phyloP scores from a whole-genome alignment of 768 basidiomycete genomes.

The Calocera cornea region DNA sequence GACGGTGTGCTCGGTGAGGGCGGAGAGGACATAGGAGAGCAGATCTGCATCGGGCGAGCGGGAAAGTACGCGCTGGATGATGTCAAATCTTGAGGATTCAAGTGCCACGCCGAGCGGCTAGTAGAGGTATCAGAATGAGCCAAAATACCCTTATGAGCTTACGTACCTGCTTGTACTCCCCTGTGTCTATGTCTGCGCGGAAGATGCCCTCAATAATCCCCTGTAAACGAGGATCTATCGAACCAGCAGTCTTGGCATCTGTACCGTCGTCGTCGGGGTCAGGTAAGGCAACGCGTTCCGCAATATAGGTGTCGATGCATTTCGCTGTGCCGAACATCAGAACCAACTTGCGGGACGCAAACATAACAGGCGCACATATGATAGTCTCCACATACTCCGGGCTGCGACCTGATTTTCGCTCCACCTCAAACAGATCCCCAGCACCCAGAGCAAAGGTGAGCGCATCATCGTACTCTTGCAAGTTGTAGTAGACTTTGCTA shows the following conservation, averaged over 20 bases:
- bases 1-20: constrained; percentile 67
- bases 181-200: constrained; percentile 67
- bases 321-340: constrained; percentile 45
- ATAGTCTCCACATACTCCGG: constrained; percentile 92
- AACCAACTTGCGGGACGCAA: neutral
- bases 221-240: constrained; percentile 65
- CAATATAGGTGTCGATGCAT: constrained; percentile 88
- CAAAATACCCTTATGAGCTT: too few relatives aligned
- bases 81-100: constrained; percentile 76
- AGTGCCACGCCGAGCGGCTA: constrained; percentile 93
- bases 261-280: neutral
- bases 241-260: neutral
- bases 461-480: constrained; percentile 91
- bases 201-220: constrained; percentile 84
- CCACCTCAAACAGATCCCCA: constrained; percentile 69
- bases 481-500: constrained; percentile 97
- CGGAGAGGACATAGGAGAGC: constrained; percentile 83
- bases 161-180: constrained; percentile 75
- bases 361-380: constrained; percentile 50
- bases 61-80: constrained; percentile 65
- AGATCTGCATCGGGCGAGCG: constrained; percentile 62
- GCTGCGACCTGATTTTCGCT: constrained; percentile 45
- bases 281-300: constrained; percentile 14
- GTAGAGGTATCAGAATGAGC: neutral
- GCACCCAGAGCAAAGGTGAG: constrained; percentile 89